Base-by-base conservation (phyloP, 2,329 filamentous ascomycete genomes). In the Neonectria ditissima region DNA sequence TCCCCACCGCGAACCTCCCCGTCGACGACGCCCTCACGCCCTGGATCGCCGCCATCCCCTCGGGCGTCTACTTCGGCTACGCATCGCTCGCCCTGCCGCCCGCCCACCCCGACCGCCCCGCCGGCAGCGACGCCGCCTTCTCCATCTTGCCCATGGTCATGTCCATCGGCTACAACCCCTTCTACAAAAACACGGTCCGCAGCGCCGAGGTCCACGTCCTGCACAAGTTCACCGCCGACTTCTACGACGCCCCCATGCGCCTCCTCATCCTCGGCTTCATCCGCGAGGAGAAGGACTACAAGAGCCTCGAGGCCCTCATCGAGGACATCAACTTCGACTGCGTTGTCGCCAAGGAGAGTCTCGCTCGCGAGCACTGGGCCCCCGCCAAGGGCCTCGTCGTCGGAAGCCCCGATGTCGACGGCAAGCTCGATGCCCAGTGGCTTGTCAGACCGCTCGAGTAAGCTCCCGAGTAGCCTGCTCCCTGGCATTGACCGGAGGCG, bases 141-240 rank as follows among this genome's bases (percentile, higher is more conserved):
- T 59, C 69, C 62, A 83, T 96, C 60, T 93, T 91, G 79, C 93
- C 93, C 1, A 96, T 97, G 86, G 94, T 97, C 69, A 92, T 97
- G 90, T 93, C 89, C 65, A 95, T 97, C 69, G 96, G 96, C 47
- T 98, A 94, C 86, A 99, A 98, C 80, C 96, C 96, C 0, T 98
- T 94, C 81, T 99, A 97, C 86, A 94, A 94, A 78, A 98, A 99
- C 84, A 90, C 86, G 5, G 89, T 92, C 50, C 90, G 93, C 66
- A 93, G 88, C 66, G 94, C 96, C 75, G 94, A 97, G 84, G 94
- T 97, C 60, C 94, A 97, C 81, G 87, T 99, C 58, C 86, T 99
- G 79, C 90, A 93, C 74, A 78, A 84, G 45, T 97, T 97, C 77
- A 78, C 80, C 2, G 81, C 84, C 41, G 94, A 98, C 76, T 99